Base-by-base conservation (phyloP, 2,329 filamentous ascomycete species). In the Cyphellophora europaea region DNA sequence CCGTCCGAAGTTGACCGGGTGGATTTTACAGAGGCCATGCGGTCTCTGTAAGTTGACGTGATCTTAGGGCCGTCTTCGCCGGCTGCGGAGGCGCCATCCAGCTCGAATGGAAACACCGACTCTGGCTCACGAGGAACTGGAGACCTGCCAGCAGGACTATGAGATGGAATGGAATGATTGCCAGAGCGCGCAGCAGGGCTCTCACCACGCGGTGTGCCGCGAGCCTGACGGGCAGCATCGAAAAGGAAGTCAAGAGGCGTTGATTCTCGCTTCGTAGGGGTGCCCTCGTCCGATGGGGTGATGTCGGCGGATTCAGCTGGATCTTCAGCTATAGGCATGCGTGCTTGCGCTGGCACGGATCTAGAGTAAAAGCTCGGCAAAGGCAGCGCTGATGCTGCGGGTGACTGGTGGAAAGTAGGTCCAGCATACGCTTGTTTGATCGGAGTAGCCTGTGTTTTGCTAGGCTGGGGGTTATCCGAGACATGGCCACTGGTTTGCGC, bases 391-490 rank as follows among this genome's bases (percentile, higher is more conserved):
- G 87, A 93, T 1, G 91, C 82, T 2, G 88, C 89, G 13, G 91
- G 91, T 6, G 91, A 96, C 27, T 87, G 84, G 58, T 95, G 88
- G 57, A 96, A 98, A 4, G 87, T 93, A 19, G 89, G 82, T 11
- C 89, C 91, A 25, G 91, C 91, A 61, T 94, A 98, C 30, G 81
- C 53, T 42, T 56, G 53, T 40, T 75, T 67, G 30, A 55, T 52
- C 19, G 66, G 64, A 5, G 59, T 60, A 30, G 54, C 53, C 25
- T 57, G 53, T 35, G 55, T 49, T 32, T 61, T 44, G 13, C 40
- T 41, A 5, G 27, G 27, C n/a, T 35, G 23, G 56, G 57, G 11
- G 54, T 61, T 21, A 57, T 56, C 14, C 53, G 57, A 41, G 54
- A 55, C 14, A 53, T 57, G n/a, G 45, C 51, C 31, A 58, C 47